Percentiles rank a stretch among this genome's conserved stretches.
phyloP scores from a whole-genome alignment of 148 eudicot genomes.

The Selenicereus undatus region DNA sequence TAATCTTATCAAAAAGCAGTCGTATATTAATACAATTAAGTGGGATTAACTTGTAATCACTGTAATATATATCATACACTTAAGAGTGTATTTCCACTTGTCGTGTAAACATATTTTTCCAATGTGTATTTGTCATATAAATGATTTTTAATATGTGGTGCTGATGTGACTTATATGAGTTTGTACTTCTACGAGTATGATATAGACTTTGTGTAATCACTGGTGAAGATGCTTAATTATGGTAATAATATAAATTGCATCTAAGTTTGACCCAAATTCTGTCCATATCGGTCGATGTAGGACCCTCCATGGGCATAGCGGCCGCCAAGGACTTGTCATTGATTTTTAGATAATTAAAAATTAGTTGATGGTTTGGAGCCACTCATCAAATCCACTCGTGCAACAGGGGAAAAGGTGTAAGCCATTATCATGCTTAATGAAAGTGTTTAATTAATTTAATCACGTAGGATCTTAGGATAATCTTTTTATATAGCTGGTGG shows the following conservation, averaged over 20 bases:
- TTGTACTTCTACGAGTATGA: no score
- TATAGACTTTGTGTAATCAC: no score
- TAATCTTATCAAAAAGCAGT: conserved; percentile 15
- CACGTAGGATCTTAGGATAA: conserved; percentile 34
- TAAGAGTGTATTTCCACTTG: no score
- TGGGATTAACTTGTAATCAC: conserved; percentile 18
- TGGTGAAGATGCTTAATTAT: conserved; percentile 16
- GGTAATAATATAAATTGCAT: background rate
- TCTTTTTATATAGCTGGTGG: conserved; percentile 26
- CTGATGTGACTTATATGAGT: no score
- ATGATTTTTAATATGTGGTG: no score
- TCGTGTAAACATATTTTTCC: no score
- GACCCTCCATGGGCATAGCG: conserved; percentile 17
- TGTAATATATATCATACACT: background rate
- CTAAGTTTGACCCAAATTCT: conserved; percentile 15
- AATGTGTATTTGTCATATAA: no score
- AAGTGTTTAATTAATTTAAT: background rate
- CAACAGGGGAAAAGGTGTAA: conserved; percentile 20
- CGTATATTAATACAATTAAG: background rate
- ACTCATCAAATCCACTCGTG: conserved; percentile 33
- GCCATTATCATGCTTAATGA: conserved; percentile 2
- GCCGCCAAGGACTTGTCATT: conserved; percentile 12
- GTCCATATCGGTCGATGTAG: background rate
- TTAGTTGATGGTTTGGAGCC: conserved; percentile 9
- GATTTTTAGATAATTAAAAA: background rate